Conservation (phyloP, 139 green algal species). For the Asterochloris sp. region DNA sequence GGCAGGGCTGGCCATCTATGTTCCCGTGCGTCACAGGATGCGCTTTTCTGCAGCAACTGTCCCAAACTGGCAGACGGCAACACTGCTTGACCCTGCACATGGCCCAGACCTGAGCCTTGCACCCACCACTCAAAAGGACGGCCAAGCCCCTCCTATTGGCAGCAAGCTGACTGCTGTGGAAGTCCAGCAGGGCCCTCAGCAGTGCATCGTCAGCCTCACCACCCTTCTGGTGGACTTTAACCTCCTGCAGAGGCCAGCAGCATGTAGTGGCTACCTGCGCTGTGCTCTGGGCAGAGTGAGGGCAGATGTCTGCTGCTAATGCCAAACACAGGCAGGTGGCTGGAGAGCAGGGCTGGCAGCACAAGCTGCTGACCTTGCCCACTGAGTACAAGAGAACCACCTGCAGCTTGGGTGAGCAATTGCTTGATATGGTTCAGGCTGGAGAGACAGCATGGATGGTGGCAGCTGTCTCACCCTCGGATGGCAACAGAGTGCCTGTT, state of each 20-base stretch:
- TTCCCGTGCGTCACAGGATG: background rate
- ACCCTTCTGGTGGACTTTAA: background rate
- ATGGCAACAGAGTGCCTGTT: slow-evolving; percentile 5
- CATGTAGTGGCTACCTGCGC: background rate
- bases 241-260: background rate
- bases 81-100: no score
- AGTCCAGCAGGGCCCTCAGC: slow-evolving; percentile 6
- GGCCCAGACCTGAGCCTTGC: no score
- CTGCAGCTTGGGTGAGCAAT: no score
- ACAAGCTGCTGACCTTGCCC: slow-evolving; percentile 2
- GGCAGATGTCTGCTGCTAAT: background rate
- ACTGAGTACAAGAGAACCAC: background rate
- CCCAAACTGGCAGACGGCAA: background rate
- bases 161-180: slow-evolving; percentile 6
- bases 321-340: background rate
- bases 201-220: slow-evolving; percentile 14
- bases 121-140: slow-evolving; percentile 2
- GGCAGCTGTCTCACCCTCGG: background rate
- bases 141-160: background rate
- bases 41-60: background rate
- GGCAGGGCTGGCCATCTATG: background rate
- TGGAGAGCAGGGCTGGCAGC: background rate
- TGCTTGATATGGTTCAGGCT: no score
- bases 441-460: no score
- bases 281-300: background rate